Base-by-base conservation (phyloP, 2,329 filamentous ascomycete genomes). In the Cercospora nicotianae region DNA sequence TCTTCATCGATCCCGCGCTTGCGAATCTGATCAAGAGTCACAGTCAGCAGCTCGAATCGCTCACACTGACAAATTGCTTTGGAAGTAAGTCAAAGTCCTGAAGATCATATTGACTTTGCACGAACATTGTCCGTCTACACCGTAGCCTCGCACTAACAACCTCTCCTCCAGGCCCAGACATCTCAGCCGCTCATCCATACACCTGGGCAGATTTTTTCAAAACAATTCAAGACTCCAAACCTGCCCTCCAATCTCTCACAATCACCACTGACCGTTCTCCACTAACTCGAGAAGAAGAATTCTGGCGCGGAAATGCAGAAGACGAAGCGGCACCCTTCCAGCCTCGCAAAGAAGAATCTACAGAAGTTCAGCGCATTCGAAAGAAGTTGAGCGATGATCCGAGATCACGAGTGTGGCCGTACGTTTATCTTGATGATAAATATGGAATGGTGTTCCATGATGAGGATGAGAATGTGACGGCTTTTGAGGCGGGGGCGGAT, bases 1-100 rank as follows among this genome's bases (percentile, higher is more conserved):
- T 63, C 51, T 67, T 67, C 60, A 10, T 67, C 16, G 65, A 57
- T 12, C 65, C 60, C 2, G 65, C 51, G 8, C 33, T 63, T 51
- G 65, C 57, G 3, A 39, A 51, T n/a, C 26, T 67, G 18, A 12
- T 63, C 3, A 28, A 4, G 18, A 51, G 26, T 42, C 65, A 48
- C 5, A 31, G n/a, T 5, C 45, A 63, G 13, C 53, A 58, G 9
- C 18, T 67, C 59, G 18, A 55, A 4, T 63, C 65, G 1, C 33
- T 67, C 13, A 53, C 10, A 1, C 28, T 67, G 23, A 62, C 51
- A 3, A 45, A 63, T 28, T 67, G 65, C 31, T 59, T 26, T 36
- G 51, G 31, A 7, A 48, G 61, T 42, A 48, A 57, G 60, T 26
- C 23, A 26, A 26, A 26, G 23, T 3, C 4, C 23, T 26, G 23